Base-by-base conservation (phyloP, 495 filamentous ascomycete species). In the Sabuloglossum arenarium region DNA sequence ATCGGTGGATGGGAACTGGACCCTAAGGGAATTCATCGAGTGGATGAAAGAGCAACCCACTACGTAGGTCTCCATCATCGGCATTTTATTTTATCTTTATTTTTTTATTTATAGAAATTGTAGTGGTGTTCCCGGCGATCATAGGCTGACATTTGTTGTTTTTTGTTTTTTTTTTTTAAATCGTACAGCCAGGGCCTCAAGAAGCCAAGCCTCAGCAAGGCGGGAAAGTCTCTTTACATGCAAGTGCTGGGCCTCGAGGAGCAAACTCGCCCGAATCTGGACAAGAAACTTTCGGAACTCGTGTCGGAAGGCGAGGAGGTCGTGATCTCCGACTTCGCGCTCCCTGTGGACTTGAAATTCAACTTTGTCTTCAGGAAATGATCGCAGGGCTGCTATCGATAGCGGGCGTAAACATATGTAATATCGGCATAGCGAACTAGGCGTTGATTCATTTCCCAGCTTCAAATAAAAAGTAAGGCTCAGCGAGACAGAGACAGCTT, bases 181-280 rank as follows among this genome's bases (percentile, higher is more conserved):
- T 45, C 47, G 21, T 39, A 16, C 53, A 67, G 66, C 23, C 70
- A 73, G 58, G 66, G 47, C 11, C 47, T 73, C 53, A 71, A 94
- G 74, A 94, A 90, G 63, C 89, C 93, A 12, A 91, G 84, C 16
- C 72, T 97, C 62, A 76, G 88, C 42, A 85, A 84, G 0, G 83
- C 85, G 65, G 77, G 77, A 42, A 85, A 79, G 67, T 90, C 87
- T 16, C 73, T 99, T 31, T 99, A 94, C 67, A 90, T 90, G 71
- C 86, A 86, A 58, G 81, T 78, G 31, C 89, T 89, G 3, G 79
- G 81, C 59, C 69, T 98, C 55, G 84, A 88, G 65, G 79, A 85
- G 70, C 76, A 84, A 64, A 95, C 89, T 3, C 70, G 84, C 53
- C 75, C 77, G 28, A 95, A 99, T 67, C 69, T 99, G 60, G 73